Evolutionary conservation across 169 alveolate species (phyloP), one percentile per base, ranked within the genome.

Genomic region (Cryptosporidium viatorum): DNA sequence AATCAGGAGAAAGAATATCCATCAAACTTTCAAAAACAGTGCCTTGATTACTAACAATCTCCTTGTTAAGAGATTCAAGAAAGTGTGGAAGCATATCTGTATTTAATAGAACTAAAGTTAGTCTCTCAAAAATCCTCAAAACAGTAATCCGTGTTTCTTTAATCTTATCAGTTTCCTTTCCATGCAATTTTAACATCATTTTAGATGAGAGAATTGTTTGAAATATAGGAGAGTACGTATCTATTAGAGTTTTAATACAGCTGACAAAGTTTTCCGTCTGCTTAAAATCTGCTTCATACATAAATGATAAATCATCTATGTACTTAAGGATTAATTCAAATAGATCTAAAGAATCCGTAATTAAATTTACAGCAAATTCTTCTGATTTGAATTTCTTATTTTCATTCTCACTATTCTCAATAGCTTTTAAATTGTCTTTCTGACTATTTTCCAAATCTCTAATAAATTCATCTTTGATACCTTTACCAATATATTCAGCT

Each of bases 1-100:
- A 80, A 26, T 80, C 89, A 5, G 89, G 89, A 39, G 89, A 80
- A 26, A 80, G n/a, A n/a, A 80, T 62, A n/a, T 80, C 89, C 89
- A 80, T 80, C 18, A 80, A n/a, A 41, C 80, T 80, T 33, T 80
- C 89, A 41, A 80, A 60, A 23, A 80, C 26, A 43, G 80, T 43
- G 14, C 69, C 74, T 23, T 35, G 70, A 10, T 52, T 23, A 1
- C 51, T 12, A 23, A 73, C 52, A 55, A 41, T 29, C 21, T 73
- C 70, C 6, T 33, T 73, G 9, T 73, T 35, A 21, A 73, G 51
- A 4, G 51, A 14, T 4, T 23, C 33, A 26, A 73, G 59, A 33
- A 73, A 41, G 23, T 23, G 2, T 16, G 62, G 43, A 35, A 55
- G 21, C 3, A 73, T 37, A 2, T 23, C 59, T 26, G 86, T 73